Percentiles rank a stretch among this genome's conserved stretches.
Evolutionary conservation across 352 stramenopile species (phyloP).

Genomic region (Phytophthora pluvialis): DNA sequence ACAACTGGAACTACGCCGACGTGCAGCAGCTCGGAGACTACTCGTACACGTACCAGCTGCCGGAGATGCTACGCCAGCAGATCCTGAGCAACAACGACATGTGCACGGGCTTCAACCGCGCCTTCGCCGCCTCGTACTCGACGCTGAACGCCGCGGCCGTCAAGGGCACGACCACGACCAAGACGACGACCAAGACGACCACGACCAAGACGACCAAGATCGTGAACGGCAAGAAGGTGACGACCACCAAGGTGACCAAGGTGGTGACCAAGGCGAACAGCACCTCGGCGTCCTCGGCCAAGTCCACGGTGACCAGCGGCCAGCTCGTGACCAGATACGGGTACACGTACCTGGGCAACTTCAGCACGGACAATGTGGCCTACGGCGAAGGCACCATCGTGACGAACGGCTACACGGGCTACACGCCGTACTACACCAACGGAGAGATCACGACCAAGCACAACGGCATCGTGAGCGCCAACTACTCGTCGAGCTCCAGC

Average conservation of each 20-base stretch:
- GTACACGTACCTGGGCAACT: slow-evolving; percentile 61
- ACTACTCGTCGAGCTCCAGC: slow-evolving; percentile 44
- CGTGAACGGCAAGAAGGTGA: slow-evolving; percentile 60
- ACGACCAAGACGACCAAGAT: slow-evolving; percentile 54
- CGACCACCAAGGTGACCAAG: slow-evolving; percentile 58
- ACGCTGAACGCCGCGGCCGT: slow-evolving; percentile 42
- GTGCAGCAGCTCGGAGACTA: slow-evolving; percentile 70
- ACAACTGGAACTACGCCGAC: slow-evolving; percentile 70
- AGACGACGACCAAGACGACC: slow-evolving; percentile 51
- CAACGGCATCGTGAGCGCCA: slow-evolving; percentile 52
- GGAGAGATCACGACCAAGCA: slow-evolving; percentile 60
- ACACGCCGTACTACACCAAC: slow-evolving; percentile 48
- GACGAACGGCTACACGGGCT: slow-evolving; percentile 59
- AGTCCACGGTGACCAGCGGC: slow-evolving; percentile 35
- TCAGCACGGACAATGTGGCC: slow-evolving; percentile 36
- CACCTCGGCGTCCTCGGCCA: slow-evolving; percentile 35
- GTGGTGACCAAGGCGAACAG: slow-evolving; percentile 42
- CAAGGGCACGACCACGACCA: slow-evolving; percentile 51
- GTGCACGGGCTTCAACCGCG: slow-evolving; percentile 61
- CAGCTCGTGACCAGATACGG: slow-evolving; percentile 46
- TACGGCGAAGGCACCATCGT: slow-evolving; percentile 47
- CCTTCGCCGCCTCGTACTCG: slow-evolving; percentile 50
- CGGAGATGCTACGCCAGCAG: slow-evolving; percentile 62
- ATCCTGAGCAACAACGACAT: slow-evolving; percentile 71
- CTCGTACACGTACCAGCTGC: slow-evolving; percentile 77